Conservation (phyloP, 495 filamentous ascomycete species). For the Hyaloscypha finlandica region DNA sequence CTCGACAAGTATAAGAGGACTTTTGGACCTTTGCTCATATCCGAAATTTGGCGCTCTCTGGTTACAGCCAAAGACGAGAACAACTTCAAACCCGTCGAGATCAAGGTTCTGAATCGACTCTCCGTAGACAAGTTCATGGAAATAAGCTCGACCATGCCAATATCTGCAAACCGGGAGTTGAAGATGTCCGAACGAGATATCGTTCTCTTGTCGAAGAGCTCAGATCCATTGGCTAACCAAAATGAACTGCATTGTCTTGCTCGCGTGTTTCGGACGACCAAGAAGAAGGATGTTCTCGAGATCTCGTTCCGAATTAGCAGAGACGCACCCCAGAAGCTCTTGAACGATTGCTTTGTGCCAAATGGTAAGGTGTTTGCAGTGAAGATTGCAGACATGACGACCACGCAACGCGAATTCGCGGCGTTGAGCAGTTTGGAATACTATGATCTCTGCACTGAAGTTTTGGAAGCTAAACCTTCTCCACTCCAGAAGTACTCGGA, state of each 20-base stretch:
- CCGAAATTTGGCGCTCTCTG: conserved; percentile 96
- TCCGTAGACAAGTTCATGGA: conserved; percentile 93
- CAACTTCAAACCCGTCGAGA: conserved; percentile 72
- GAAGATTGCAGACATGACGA: conserved; percentile 84
- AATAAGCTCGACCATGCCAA: conserved; percentile 78
- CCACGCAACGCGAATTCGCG: conserved; percentile 93
- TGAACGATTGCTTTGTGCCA: conserved; percentile 52
- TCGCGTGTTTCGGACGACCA: conserved; percentile 73
- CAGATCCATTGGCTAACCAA: conserved; percentile 61
- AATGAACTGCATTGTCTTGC: conserved; percentile 80
- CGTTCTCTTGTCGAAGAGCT: conserved; percentile 74
- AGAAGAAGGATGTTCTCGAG: conserved; percentile 77
- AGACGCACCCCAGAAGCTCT: conserved; percentile 48
- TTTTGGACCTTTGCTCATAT: conserved; percentile 86
- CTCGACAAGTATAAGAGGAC: conserved; percentile 80
- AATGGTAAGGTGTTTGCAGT: conserved; percentile 69
- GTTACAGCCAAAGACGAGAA: conserved; percentile 86
- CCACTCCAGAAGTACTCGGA: conserved; percentile 79
- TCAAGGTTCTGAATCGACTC: conserved; percentile 82
- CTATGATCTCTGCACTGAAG: conserved; percentile 92
- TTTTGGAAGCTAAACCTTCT: conserved; percentile 84
- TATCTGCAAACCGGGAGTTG: conserved; percentile 66
- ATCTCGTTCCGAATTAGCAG: conserved; percentile 77
- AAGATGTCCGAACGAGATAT: conserved; percentile 84
- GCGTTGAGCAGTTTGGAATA: conserved; percentile 87